Conservation (phyloP, 2,329 filamentous ascomycete species). For the Fonsecaea pugnacius region DNA sequence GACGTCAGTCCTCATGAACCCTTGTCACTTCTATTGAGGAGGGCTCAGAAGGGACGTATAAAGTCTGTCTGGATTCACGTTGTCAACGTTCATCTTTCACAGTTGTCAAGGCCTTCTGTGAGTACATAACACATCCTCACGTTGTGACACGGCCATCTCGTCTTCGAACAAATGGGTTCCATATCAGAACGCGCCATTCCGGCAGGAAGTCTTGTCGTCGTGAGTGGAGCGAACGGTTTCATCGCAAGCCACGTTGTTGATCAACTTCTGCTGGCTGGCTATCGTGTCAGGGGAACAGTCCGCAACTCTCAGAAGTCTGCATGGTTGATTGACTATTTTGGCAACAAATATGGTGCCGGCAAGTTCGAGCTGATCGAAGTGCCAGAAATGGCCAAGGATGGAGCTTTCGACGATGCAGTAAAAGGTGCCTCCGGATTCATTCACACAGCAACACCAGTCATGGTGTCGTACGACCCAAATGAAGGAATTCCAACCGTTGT, state of each 20-base stretch:
- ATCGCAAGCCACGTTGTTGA: constrained; percentile 50
- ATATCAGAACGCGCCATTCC: constrained; percentile 25
- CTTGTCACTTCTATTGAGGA: not conserved
- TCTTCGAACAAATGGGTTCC: constrained; percentile 12
- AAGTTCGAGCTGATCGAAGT: constrained; percentile 45
- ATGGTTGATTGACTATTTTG: constrained; percentile 45
- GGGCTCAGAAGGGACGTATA: not conserved
- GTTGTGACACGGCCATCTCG: not conserved
- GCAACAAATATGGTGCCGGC: constrained; percentile 42
- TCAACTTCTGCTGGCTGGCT: constrained; percentile 50
- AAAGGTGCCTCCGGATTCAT: constrained; percentile 43
- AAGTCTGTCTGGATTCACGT: not conserved
- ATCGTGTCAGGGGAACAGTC: constrained; percentile 53
- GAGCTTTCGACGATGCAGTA: constrained; percentile 40
- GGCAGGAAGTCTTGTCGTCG: constrained; percentile 42
- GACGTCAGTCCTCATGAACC: not conserved
- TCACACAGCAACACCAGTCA: constrained; percentile 50
- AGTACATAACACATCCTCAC: not conserved
- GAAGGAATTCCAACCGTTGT: constrained; percentile 52
- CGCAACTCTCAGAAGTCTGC: constrained; percentile 43
- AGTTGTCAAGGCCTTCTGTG: not conserved
- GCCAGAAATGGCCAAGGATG: constrained; percentile 41
- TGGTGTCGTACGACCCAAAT: constrained; percentile 45
- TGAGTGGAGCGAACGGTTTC: constrained; percentile 55
- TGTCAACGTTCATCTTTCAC: not conserved